Evolutionary conservation across 2,329 filamentous ascomycete species (phyloP).

Genomic region (Cryphonectria nitschkei): DNA sequence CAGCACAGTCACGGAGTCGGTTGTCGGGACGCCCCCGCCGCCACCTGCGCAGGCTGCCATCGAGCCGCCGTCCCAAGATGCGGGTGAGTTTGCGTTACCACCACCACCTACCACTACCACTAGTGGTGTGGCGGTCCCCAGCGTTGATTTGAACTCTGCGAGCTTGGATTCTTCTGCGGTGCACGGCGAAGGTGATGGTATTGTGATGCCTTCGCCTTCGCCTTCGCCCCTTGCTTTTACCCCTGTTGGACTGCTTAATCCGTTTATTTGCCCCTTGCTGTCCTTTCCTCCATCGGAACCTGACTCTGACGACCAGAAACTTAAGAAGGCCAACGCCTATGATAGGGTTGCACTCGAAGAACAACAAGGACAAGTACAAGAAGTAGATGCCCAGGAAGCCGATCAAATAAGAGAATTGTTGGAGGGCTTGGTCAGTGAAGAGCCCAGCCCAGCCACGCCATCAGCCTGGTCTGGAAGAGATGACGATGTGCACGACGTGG

Average conservation of each 20-base stretch:
- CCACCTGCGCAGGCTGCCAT: slow-evolving; percentile 7
- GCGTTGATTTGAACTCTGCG: slow-evolving; percentile 24
- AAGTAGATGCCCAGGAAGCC: not conserved
- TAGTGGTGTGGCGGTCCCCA: slow-evolving; percentile 19
- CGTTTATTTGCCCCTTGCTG: slow-evolving; percentile 14
- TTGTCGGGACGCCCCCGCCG: slow-evolving; percentile 7
- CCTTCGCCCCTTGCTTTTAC: not conserved
- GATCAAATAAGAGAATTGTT: not conserved
- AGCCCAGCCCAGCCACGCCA: not conserved
- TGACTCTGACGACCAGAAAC: slow-evolving; percentile 22
- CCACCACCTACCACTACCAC: slow-evolving; percentile 13
- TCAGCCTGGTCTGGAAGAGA: not conserved
- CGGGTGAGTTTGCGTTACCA: slow-evolving; percentile 24
- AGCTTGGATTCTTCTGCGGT: not conserved
- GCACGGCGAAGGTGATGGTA: not conserved
- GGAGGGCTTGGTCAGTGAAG: not conserved
- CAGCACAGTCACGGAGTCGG: slow-evolving; percentile 27
- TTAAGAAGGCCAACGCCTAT: slow-evolving; percentile 26
- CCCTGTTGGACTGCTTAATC: slow-evolving; percentile 18
- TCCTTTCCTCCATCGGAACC: slow-evolving; percentile 14
- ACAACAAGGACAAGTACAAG: not conserved
- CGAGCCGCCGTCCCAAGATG: slow-evolving; percentile 16
- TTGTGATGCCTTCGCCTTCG: not conserved
- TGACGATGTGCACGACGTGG: not conserved
- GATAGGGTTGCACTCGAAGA: slow-evolving; percentile 11